A percentile compares a stretch with the other conserved stretches of the same genome.
phyloP scores from a whole-genome alignment of 768 basidiomycete species.

The Boletus huronensis region DNA sequence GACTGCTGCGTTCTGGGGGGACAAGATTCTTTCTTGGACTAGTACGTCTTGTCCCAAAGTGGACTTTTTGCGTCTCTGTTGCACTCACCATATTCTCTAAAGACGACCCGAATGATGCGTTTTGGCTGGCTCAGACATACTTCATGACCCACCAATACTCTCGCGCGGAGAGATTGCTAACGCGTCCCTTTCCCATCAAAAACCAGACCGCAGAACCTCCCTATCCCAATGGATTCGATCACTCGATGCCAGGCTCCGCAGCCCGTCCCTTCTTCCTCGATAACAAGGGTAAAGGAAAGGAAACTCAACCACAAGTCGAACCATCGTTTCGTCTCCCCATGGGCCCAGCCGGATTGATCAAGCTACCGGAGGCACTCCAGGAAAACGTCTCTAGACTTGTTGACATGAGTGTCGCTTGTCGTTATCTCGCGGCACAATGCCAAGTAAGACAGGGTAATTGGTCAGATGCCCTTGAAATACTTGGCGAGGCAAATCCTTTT shows the following conservation, averaged over 20 bases:
- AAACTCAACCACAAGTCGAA: constrained; percentile 38
- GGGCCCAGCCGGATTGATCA: constrained; percentile 68
- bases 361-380: constrained; percentile 61
- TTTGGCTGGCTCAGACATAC: constrained; percentile 98
- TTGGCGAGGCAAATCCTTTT: constrained; percentile 92
- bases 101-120: constrained; percentile 97
- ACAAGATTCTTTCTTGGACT: constrained; percentile 95
- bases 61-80: constrained; percentile 1
- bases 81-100: constrained; percentile 4
- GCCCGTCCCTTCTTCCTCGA: constrained; percentile 42
- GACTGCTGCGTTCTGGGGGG: constrained; percentile 97
- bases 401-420: constrained; percentile 92
- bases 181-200: constrained; percentile 71
- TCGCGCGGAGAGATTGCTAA: constrained; percentile 87
- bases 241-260: constrained; percentile 19
- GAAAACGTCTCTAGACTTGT: constrained; percentile 74
- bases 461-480: constrained; percentile 86
- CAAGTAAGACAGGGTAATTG: constrained; percentile 90
- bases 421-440: constrained; percentile 96
- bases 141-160: constrained; percentile 96
- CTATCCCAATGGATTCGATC: constrained; percentile 25
- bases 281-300: constrained; percentile 63
- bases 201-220: constrained; percentile 38
- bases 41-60: constrained; percentile 50
- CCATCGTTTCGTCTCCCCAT: constrained; percentile 59